Base-by-base conservation (phyloP, 2,329 filamentous ascomycete species). In the Cytospora schulzeri region DNA sequence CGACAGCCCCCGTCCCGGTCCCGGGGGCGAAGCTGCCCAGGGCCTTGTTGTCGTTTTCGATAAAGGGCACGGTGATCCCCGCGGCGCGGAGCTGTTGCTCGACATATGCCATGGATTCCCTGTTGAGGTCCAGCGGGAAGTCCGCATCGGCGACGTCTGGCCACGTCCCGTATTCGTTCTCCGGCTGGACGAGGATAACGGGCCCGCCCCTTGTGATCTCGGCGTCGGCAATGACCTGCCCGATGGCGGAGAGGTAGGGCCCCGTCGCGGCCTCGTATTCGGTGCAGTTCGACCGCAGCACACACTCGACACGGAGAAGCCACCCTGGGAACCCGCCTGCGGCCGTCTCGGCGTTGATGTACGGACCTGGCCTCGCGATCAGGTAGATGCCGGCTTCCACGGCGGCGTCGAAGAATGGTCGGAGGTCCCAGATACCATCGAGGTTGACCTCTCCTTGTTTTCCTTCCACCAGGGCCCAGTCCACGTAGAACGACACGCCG, bases 201-300 rank as follows among this genome's bases (percentile, higher is more conserved):
- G 89, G 88, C 0, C 90, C 89, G 2, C 88, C 90, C 67, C 91
- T 88, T 1, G 89, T 91, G 70, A 92, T 91, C 70, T 91, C 89
- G 1, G 83, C 86, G 61, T 84, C 82, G 3, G 88, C 87, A 69
- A 92, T 86, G 17, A 85, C 84, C 24, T 80, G 78, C 28, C 81
- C 83, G 64, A 91, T 80, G 26, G 84, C 77, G 19, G 79, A 73
- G 60, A 85, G 80, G 68, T 90, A 90, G 67, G 84, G 83, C 65
- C 87, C 79, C 0, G 88, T 91, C 1, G 88, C 82, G 41, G 83
- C 77, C 11, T 90, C 73, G 70, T 82, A 91, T 9, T 78, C 82
- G 4, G 80, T 74, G 33, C 84, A 83, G 56, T 76, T 76, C 1
- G 87, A 88, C 66, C 89, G 79, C 35, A 90, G 76, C 4, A 79